Conservation (phyloP, 1,139 yeast genomes). For the Yueomyces sp. region DNA sequence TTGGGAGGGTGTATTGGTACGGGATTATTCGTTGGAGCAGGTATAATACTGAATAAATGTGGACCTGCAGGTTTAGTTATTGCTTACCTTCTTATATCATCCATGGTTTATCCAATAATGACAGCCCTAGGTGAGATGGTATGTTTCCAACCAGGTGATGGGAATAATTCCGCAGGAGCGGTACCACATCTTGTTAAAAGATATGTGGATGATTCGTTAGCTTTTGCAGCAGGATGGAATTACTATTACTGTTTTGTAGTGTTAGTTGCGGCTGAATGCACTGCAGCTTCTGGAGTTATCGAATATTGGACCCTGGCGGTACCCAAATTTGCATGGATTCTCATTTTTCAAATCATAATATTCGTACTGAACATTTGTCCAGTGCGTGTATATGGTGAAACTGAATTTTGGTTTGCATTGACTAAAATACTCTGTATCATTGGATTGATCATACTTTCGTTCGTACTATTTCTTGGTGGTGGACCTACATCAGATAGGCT, state of each 20-base stretch:
- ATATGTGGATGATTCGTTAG: slow-evolving; percentile 54
- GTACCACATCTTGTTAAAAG: slow-evolving; percentile 22
- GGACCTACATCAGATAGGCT: slow-evolving; percentile 54
- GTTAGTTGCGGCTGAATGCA: slow-evolving; percentile 64
- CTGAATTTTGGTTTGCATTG: slow-evolving; percentile 36
- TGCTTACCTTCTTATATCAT: slow-evolving; percentile 21
- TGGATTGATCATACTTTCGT: slow-evolving; percentile 60
- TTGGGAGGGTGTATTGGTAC: slow-evolving; percentile 81
- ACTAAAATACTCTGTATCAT: slow-evolving; percentile 55
- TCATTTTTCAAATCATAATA: not conserved
- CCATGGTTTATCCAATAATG: slow-evolving; percentile 51
- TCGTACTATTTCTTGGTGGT: slow-evolving; percentile 74
- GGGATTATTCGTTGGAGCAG: slow-evolving; percentile 49
- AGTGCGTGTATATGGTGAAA: slow-evolving; percentile 40
- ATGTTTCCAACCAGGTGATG: slow-evolving; percentile 55
- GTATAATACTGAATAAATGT: slow-evolving; percentile 45
- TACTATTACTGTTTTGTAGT: slow-evolving; percentile 39
- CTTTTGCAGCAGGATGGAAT: slow-evolving; percentile 66
- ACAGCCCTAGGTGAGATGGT: slow-evolving; percentile 73
- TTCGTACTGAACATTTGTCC: slow-evolving; percentile 17
- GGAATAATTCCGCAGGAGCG: slow-evolving; percentile 23
- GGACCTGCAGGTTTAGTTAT: slow-evolving; percentile 59
- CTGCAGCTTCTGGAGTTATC: slow-evolving; percentile 56
- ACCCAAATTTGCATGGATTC: slow-evolving; percentile 38
- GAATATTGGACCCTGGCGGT: slow-evolving; percentile 36